Conservation (phyloP, 2,329 filamentous ascomycete genomes). For the Paraconiothyrium brasiliense region DNA sequence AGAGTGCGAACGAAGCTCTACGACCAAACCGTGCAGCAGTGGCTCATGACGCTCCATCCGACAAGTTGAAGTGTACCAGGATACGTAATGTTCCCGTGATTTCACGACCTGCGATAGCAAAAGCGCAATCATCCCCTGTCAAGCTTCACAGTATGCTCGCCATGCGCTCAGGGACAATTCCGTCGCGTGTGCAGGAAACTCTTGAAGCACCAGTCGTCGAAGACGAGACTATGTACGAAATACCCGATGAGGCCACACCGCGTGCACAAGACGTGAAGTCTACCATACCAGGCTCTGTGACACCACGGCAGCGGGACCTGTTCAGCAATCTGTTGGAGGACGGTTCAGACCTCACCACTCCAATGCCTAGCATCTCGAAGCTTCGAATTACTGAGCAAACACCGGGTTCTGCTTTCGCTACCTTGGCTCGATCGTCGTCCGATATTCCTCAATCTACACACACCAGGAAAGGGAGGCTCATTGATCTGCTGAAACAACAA, state of each 20-base stretch:
- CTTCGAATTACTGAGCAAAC: conserved; percentile 42
- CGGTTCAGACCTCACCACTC: conserved; percentile 35
- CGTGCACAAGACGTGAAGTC: conserved; percentile 24
- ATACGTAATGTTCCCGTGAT: conserved; percentile 32
- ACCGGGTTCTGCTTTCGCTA: conserved; percentile 30
- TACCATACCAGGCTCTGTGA: conserved; percentile 40
- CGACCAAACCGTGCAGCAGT: conserved; percentile 1
- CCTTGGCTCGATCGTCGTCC: conserved; percentile 43
- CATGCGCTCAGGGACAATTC: conserved; percentile 26
- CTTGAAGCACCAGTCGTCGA: conserved; percentile 30
- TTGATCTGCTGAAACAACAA: conserved; percentile 43
- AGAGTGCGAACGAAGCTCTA: conserved; percentile 10
- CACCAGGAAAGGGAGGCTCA: conserved; percentile 39
- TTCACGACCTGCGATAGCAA: conserved; percentile 28
- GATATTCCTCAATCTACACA: conserved; percentile 39
- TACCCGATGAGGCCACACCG: conserved; percentile 35
- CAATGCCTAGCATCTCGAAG: conserved; percentile 43
- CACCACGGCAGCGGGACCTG: conserved; percentile 47
- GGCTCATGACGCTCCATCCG: conserved; percentile 20
- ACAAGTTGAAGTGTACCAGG: conserved; percentile 41
- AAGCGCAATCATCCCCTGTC: conserved; percentile 47
- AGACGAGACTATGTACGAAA: conserved; percentile 50
- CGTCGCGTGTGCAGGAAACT: conserved; percentile 25
- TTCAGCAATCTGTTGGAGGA: conserved; percentile 46
- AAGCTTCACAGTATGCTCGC: conserved; percentile 45